Evolutionary conservation across 2,329 filamentous ascomycete species (phyloP), one percentile per base, ranked within the genome.

Genomic region (Nigrospora osmanthi): DNA sequence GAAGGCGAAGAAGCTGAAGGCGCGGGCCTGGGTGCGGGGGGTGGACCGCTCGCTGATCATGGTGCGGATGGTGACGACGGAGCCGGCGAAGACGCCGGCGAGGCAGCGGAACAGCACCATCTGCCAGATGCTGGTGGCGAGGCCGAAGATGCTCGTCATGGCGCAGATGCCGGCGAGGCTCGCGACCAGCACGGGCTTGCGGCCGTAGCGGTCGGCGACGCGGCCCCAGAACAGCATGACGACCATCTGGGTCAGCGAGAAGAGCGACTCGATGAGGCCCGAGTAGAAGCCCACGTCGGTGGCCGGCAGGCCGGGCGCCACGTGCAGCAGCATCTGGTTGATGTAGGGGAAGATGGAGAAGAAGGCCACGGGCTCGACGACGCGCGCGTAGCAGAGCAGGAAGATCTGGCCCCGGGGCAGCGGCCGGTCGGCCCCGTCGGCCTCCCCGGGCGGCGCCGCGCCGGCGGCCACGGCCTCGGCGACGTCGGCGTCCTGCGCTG

Each of bases 311-410:
- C 70, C 56, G 11, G 85, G 85, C 47, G 81, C 83, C 46, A 38
- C 35, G 30, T 76, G 70, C 61, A 78, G 69, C 34, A 87, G 80
- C 87, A 91, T 91, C 57, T 83, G 71, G 56, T 82, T 87, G 63
- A 93, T 77, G 64, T 86, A 91, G 1, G 87, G 85, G 55, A 91
- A 86, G 60, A 91, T 88, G 59, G 75, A 80, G 68, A 90, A 91
- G 68, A 88, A 91, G n/a, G 85, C 84, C 35, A 90, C 75, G 1
- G 87, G 86, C 57, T 91, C 87, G 38, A 87, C 70, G 23, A 87
- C 58, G 6, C 86, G 79, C 2, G 82, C 81, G 58, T 81, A 86
- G 68, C 87, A 91, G 12, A 93, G 77, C 11, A 86, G 63, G 31
- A 84, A 61, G 43, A 93, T 80, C 60, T 91, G 87, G n/a, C 59